Evolutionary conservation across 2,329 filamentous ascomycete genomes (phyloP).

Genomic region (Trichoderma afroharzianum): DNA sequence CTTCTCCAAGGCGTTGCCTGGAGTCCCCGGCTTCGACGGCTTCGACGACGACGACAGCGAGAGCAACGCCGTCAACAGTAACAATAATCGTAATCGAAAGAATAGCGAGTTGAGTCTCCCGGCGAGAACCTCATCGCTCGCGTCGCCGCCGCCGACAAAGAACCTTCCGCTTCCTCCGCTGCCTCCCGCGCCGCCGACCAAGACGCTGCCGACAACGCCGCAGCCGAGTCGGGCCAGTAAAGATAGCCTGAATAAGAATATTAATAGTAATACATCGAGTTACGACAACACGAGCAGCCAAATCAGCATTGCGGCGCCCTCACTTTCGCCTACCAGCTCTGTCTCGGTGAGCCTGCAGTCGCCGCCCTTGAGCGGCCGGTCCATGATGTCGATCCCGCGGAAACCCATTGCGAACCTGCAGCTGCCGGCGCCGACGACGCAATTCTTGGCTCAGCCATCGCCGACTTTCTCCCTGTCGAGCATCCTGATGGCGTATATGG

Average conservation of each 20-base stretch:
- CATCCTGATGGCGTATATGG: conserved; percentile 53
- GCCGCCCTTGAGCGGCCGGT: conserved; percentile 10
- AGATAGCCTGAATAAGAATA: conserved; percentile 24
- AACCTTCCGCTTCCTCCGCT: conserved; percentile 8
- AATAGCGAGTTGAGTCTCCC: conserved; percentile 3
- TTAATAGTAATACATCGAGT: conserved; percentile 14
- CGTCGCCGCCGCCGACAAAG: neutral
- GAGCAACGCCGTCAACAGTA: conserved; percentile 15
- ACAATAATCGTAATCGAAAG: neutral
- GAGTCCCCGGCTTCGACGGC: conserved; percentile 38
- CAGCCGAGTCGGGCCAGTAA: neutral
- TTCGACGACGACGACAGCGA: conserved; percentile 14
- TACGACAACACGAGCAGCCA: neutral
- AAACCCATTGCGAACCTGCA: conserved; percentile 30
- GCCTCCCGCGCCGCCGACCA: neutral
- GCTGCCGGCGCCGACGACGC: conserved; percentile 21
- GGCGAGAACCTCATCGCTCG: conserved; percentile 8
- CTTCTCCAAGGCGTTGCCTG: conserved; percentile 57
- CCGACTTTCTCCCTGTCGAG: conserved; percentile 51
- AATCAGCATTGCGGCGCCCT: conserved; percentile 21
- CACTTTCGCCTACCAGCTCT: conserved; percentile 19
- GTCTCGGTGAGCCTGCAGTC: conserved; percentile 4
- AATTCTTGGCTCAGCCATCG: conserved; percentile 31
- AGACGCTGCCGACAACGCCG: conserved; percentile 10
- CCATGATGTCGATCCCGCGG: conserved; percentile 36